These are phyloP conservation scores for Tulasnella sp. DNA, from an alignment of 768 basidiomycete genomes.

Conservation along the genomic window DNA sequence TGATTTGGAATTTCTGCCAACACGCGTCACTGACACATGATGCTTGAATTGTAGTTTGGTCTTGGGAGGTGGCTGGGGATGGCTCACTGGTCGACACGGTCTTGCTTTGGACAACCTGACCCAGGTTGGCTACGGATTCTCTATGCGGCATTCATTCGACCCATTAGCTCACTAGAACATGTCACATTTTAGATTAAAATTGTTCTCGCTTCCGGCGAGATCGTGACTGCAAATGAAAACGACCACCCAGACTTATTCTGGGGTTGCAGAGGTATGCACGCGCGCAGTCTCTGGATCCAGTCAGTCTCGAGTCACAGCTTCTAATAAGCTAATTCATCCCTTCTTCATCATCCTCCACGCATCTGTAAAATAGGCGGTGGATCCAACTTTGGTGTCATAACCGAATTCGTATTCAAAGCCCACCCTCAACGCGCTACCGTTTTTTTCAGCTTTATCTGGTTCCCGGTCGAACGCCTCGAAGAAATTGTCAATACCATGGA, in stretches of 20 bases:
- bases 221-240: conserved; percentile 17
- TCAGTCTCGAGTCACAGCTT: background rate
- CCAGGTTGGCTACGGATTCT: conserved; percentile 28
- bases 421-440: conserved; percentile 44
- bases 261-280: conserved; percentile 17
- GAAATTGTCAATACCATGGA: conserved; percentile 15
- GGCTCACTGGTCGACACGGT: conserved; percentile 40
- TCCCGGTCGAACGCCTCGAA: background rate
- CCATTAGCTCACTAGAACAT: background rate
- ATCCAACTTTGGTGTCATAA: conserved; percentile 40
- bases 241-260: conserved; percentile 23
- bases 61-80: conserved; percentile 57
- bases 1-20: background rate
- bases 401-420: conserved; percentile 45
- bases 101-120: conserved; percentile 33
- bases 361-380: conserved; percentile 26
- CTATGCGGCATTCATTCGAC: background rate
- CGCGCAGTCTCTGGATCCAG: conserved; percentile 22
- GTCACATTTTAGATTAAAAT: conserved; percentile 29
- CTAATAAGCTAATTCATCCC: background rate
- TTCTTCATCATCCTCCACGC: background rate
- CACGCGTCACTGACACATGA: background rate
- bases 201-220: conserved; percentile 19
- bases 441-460: background rate
- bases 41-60: conserved; percentile 36